Evolutionary conservation across 805 yeast species (phyloP).

Genomic region (Yamadazyma takamatsuzukensis): DNA sequence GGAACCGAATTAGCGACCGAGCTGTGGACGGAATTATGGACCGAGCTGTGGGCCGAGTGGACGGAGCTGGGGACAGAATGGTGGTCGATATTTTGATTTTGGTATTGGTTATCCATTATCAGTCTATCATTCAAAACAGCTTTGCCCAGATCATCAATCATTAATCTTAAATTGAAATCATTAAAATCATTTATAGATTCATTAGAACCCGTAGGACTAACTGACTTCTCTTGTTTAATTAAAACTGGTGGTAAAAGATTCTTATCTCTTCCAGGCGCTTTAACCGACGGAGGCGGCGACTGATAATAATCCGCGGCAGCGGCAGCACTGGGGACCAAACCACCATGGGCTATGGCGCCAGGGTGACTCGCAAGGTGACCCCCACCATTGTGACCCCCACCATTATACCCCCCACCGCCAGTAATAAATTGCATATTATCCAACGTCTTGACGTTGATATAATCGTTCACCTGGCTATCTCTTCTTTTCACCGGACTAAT

Average conservation of each 20-base stretch:
- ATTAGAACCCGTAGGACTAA: background rate
- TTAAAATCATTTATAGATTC: constrained; percentile 5
- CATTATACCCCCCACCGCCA: too few species aligned
- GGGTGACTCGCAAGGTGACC: background rate
- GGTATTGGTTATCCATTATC: background rate
- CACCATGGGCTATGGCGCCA: background rate
- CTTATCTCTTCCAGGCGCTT: constrained; percentile 4
- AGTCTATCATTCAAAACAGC: constrained; percentile 31
- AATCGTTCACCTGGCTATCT: constrained; percentile 8
- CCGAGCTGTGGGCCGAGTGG: background rate
- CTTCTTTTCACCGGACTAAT: constrained; percentile 6
- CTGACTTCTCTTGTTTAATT: constrained; percentile 8
- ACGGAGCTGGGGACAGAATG: constrained; percentile 1
- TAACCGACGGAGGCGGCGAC: constrained; percentile 12
- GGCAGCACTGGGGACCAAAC: background rate
- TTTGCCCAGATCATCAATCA: constrained; percentile 39
- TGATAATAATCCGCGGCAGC: constrained; percentile 1
- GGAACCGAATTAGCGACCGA: constrained; percentile 2
- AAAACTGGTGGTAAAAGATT: constrained; percentile 13
- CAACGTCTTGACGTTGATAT: constrained; percentile 28
- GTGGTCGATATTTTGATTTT: constrained; percentile 1
- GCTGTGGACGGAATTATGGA: background rate
- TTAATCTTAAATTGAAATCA: constrained; percentile 33
- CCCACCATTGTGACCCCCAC: background rate
- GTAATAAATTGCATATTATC: constrained; percentile 33